Evolutionary conservation across 805 yeast species (phyloP), one percentile per base, ranked within the genome.

Genomic region (Yueomyces sp.): DNA sequence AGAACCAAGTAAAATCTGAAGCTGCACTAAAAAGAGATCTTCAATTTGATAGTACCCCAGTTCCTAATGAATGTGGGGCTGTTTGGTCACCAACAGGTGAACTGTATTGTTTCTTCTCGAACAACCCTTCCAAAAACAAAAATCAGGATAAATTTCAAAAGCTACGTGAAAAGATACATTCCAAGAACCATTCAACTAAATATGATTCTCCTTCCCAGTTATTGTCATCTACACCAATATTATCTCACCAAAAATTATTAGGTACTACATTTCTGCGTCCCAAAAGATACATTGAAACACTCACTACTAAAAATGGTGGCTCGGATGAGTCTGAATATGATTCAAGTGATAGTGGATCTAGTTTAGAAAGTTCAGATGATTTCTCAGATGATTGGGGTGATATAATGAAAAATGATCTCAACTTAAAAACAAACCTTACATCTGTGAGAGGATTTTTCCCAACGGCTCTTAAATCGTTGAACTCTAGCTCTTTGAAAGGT

Each of bases 31-130:
- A 37, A n/a, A 34, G n/a, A 5, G 50, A 52, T 37, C 44, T 53
- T 1, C 53, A 68, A 3, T 73, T 78, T 53, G 94, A 85, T 55
- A 79, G 85, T 37, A 85, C 95, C 0, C 96, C 96, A 0, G 72
- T 88, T 11, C 96, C 96, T 0, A 87, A 85, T 55, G 92, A 87
- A 7, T 88, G 95, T 65, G 96, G 96, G 7, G 96, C 95, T 0
- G 67, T 76, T 1, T 88, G 96, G 95, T 71, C 94, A 0, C 72
- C 77, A 9, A 72, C 76, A 3, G 96, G 96, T 0, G 76, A 76
- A 46, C 65, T 88, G 42, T 81, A 88, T 1, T 85, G 95, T 55
- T 88, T 88, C 54, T 86, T 85, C 62, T 73, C 81, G 7, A 78
- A 81, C 0, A 74, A 74, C 41, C 69, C 63, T 40, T 66, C 63